Conservation (phyloP, 768 basidiomycete species). For the Leccinum subgranulosum region DNA sequence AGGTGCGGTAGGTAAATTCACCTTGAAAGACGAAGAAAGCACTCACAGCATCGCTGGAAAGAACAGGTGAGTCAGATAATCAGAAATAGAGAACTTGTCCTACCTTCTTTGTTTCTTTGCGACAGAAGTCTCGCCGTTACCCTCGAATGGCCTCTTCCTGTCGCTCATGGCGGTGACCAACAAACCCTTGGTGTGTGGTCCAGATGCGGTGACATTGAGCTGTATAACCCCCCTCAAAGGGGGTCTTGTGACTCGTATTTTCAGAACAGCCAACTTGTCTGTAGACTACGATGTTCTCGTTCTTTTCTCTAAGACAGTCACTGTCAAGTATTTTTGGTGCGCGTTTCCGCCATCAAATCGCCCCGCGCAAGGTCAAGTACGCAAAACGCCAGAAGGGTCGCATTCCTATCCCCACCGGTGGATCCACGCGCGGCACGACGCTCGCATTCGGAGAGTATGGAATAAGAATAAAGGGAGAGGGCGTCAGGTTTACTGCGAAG, state of each 20-base stretch:
- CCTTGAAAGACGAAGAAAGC: slow-evolving; percentile 50
- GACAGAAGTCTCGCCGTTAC: slow-evolving; percentile 43
- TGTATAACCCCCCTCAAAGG: slow-evolving; percentile 14
- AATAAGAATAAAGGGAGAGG: slow-evolving; percentile 80
- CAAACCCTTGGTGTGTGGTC: slow-evolving; percentile 1
- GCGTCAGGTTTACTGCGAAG: slow-evolving; percentile 80
- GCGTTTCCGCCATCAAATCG: slow-evolving; percentile 57
- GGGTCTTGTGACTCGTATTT: slow-evolving; percentile 13
- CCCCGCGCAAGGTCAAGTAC: slow-evolving; percentile 80
- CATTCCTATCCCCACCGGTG: slow-evolving; percentile 81
- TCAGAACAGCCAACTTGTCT: not conserved
- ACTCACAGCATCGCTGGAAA: slow-evolving; percentile 66
- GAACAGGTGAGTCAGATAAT: slow-evolving; percentile 9
- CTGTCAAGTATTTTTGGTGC: slow-evolving; percentile 16
- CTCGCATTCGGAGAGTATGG: slow-evolving; percentile 93
- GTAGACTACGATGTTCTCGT: slow-evolving; percentile 19
- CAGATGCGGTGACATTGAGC: not conserved
- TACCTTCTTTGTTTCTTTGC: slow-evolving; percentile 71
- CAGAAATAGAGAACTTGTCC: slow-evolving; percentile 16
- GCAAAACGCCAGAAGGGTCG: slow-evolving; percentile 89
- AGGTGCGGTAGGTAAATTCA: slow-evolving; percentile 59
- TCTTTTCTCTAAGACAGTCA: slow-evolving; percentile 17
- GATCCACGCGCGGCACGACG: slow-evolving; percentile 90
- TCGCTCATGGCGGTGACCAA: slow-evolving; percentile 51
- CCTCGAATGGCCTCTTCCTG: slow-evolving; percentile 60